Evolutionary conservation across 208 protist genomes (phyloP).

Genomic region (Tritrichomonas musculus): DNA sequence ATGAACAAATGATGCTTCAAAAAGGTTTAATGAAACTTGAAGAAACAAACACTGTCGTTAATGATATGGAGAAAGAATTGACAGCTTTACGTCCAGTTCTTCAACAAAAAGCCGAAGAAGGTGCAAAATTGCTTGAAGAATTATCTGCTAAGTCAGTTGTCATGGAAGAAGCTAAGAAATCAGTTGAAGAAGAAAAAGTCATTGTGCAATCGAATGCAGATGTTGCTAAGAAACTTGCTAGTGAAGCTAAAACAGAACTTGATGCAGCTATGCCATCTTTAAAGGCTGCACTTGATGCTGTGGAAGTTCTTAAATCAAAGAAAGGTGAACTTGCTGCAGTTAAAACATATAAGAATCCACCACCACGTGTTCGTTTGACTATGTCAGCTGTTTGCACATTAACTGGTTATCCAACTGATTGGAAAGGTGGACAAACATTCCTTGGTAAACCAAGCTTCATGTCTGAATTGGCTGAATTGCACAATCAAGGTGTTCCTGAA

Average conservation of each 20-base stretch:
- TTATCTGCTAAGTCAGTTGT: constrained; percentile 70
- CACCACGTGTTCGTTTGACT: constrained; percentile 78
- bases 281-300: constrained; percentile 70
- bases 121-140: constrained; percentile 75
- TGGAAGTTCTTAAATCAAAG: constrained; percentile 73
- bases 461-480: neutral
- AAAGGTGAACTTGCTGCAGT: constrained; percentile 79
- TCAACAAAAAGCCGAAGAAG: constrained; percentile 74
- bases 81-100: constrained; percentile 81
- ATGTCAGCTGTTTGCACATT: constrained; percentile 87
- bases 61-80: constrained; percentile 81
- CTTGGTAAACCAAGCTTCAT: constrained; percentile 71
- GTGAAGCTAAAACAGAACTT: constrained; percentile 77
- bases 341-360: constrained; percentile 80
- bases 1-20: neutral
- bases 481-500: neutral
- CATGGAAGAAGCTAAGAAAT: constrained; percentile 61
- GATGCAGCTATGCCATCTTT: constrained; percentile 80
- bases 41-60: constrained; percentile 77
- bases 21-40: constrained; percentile 73
- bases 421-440: constrained; percentile 67
- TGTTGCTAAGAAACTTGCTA: constrained; percentile 71
- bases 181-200: constrained; percentile 67
- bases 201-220: constrained; percentile 52
- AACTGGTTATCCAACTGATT: constrained; percentile 66